Base-by-base conservation (phyloP, 495 filamentous ascomycete genomes). In the Rhypophila decipiens region DNA sequence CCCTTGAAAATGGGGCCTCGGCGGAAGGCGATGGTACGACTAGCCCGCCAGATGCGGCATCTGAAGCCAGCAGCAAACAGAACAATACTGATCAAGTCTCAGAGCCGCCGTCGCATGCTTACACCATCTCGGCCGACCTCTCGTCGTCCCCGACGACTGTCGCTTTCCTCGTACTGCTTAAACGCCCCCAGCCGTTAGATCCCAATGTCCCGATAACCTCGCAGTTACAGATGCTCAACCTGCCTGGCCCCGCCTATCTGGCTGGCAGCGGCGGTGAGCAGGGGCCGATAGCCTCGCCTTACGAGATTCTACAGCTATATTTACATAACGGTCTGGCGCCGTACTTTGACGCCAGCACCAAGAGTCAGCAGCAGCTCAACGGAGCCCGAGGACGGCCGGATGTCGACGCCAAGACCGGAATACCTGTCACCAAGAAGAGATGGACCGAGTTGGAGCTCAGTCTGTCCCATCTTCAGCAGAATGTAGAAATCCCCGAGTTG, bases 361-460 rank as follows among this genome's bases (percentile, higher is more conserved):
- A 87, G 60, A 83, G 74, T 56, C 88, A 94, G 51, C 87, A 91
- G 57, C 69, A 74, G 33, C 66, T 75, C 33, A 77, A 76, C 58
- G 79, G 79, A 35, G 71, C 74, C 33, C 78, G 85, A 60, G 80
- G 80, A 43, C 74, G 87, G 65, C 76, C 79, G 23, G 91, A 95
- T 59, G 83, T 84, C 13, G 91, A 95, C 58, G 82, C 84, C 15
- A 93, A 94, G 73, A 95, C 87, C 13, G 91, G 91, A 35, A 88
- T 99, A 53, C 87, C 93, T n/a, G 88, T 89, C 8, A 88, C 93
- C 22, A 96, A 95, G 74, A 94, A 94, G 76, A 88, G 87, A 61
- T 79, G 95, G 62, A 90, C 90, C 12, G 94, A 99, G 56, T 72
- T 99, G 51, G 91, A 95, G 61, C 72, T 95, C 45, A 90, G 83